phyloP scores from a whole-genome alignment of 768 basidiomycete genomes.

The Rhodocollybia butyracea region DNA sequence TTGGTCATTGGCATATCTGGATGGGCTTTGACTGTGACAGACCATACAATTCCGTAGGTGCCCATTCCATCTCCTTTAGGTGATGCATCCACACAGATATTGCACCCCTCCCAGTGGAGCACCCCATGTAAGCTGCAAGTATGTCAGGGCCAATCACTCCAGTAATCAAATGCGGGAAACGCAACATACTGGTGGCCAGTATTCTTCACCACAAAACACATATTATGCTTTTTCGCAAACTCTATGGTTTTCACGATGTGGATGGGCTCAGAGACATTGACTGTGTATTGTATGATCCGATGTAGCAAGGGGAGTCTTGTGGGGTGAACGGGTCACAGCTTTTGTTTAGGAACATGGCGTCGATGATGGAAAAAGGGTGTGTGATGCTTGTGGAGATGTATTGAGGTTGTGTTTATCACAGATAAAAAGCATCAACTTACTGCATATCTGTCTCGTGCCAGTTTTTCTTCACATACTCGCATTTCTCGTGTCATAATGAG shows the following conservation, averaged over 20 bases:
- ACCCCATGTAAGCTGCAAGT: conserved; percentile 10
- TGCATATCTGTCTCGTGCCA: conserved; percentile 14
- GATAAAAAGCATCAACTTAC: conserved; percentile 8
- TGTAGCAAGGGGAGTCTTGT: conserved; percentile 8
- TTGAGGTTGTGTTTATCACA: neutral
- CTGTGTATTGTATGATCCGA: conserved; percentile 18
- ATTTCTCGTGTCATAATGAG: conserved; percentile 8
- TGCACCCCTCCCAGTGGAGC: conserved; percentile 10
- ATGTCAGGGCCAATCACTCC: neutral
- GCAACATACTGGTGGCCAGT: conserved; percentile 15
- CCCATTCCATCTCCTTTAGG: conserved; percentile 8
- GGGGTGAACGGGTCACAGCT: conserved; percentile 19
- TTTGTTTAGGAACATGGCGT: conserved; percentile 15
- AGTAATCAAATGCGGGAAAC: neutral
- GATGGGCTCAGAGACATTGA: conserved; percentile 6
- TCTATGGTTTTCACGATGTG: conserved; percentile 9
- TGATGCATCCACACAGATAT: conserved; percentile 14
- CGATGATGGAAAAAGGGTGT: conserved; percentile 18
- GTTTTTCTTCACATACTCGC: conserved; percentile 6
- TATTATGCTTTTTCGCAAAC: conserved; percentile 16
- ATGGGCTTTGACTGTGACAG: conserved; percentile 5
- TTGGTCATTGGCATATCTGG: conserved; percentile 5
- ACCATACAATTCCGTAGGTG: conserved; percentile 8
- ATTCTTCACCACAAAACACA: conserved; percentile 17
- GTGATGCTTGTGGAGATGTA: neutral